phyloP scores from a whole-genome alignment of 1,284 basidiomycete species.

The Moniliella sp. region DNA sequence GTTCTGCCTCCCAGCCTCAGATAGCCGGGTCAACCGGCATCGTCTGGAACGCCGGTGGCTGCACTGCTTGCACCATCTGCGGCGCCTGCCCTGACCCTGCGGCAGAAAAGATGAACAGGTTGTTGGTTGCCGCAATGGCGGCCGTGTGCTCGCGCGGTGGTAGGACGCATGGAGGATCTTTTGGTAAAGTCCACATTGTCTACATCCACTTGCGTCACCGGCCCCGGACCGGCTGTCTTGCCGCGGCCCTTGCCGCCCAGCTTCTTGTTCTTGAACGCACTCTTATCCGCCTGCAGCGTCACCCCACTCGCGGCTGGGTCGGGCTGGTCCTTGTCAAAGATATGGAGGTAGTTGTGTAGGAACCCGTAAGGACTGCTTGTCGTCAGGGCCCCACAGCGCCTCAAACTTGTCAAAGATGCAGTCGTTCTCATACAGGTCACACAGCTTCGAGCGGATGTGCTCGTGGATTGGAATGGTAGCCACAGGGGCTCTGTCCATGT shows the following conservation, averaged over 20 bases:
- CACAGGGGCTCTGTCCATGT: slow-evolving; percentile 88
- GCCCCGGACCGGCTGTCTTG: slow-evolving; percentile 53
- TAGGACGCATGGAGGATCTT: slow-evolving; percentile 72
- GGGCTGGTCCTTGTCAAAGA: slow-evolving; percentile 71
- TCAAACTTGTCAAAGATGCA: slow-evolving; percentile 99
- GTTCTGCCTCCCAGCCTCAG: too few species aligned
- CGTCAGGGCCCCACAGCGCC: slow-evolving; percentile 31
- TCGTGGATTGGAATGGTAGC: slow-evolving; percentile 98
- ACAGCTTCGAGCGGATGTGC: slow-evolving; percentile 88
- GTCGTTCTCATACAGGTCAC: slow-evolving; percentile 97
- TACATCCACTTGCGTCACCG: slow-evolving; percentile 36
- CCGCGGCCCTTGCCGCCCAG: slow-evolving; percentile 49
- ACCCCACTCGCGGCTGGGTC: slow-evolving; percentile 52
- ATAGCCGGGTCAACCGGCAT: too few species aligned
- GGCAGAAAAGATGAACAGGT: slow-evolving; percentile 41
- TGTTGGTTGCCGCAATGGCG: slow-evolving; percentile 37
- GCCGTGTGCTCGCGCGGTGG: slow-evolving; percentile 95
- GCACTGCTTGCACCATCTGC: too few species aligned
- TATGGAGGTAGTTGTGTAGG: slow-evolving; percentile 98
- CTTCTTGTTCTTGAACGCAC: slow-evolving; percentile 98
- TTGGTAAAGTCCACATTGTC: slow-evolving; percentile 56
- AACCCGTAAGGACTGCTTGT: slow-evolving; percentile 45
- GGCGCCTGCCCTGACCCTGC: too few species aligned
- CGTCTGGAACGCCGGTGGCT: too few species aligned
- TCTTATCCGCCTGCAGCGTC: slow-evolving; percentile 93